phyloP scores from a whole-genome alignment of 1,284 basidiomycete species.

The Microbotryum scabiosae region DNA sequence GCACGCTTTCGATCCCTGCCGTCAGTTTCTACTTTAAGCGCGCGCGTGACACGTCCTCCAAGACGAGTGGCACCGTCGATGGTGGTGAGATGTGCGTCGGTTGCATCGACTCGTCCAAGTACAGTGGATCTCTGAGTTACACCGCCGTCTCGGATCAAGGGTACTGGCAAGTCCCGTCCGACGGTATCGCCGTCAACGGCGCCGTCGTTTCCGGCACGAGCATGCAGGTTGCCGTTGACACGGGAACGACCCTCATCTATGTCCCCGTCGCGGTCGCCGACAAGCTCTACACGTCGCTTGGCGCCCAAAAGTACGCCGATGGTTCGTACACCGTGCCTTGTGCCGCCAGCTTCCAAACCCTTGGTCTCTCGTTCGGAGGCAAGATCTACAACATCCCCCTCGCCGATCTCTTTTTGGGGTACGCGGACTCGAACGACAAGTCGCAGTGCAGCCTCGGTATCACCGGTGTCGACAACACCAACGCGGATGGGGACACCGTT shows the following conservation, averaged over 20 bases:
- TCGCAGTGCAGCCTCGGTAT: slow-evolving; percentile 32
- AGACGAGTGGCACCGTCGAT: slow-evolving; percentile 14
- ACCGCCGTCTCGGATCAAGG: slow-evolving; percentile 17
- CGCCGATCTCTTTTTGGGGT: slow-evolving; percentile 27
- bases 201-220: slow-evolving; percentile 25
- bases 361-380: slow-evolving; percentile 30
- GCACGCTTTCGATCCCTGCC: slow-evolving; percentile 16
- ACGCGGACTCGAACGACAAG: slow-evolving; percentile 8
- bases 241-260: slow-evolving; percentile 34
- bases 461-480: slow-evolving; percentile 27
- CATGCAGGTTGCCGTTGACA: slow-evolving; percentile 30
- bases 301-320: slow-evolving; percentile 18
- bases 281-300: slow-evolving; percentile 28
- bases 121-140: slow-evolving; percentile 23
- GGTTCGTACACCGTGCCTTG: slow-evolving; percentile 33
- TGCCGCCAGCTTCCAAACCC: slow-evolving; percentile 16
- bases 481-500: slow-evolving; percentile 29
- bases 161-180: slow-evolving; percentile 26
- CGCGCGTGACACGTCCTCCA: slow-evolving; percentile 19
- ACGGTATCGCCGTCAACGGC: slow-evolving; percentile 31
- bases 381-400: slow-evolving; percentile 25
- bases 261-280: slow-evolving; percentile 26
- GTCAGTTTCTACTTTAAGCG: slow-evolving; percentile 21
- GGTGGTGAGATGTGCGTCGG: slow-evolving; percentile 30
- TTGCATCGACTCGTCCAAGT: slow-evolving; percentile 24